Evolutionary conservation across 2,329 filamentous ascomycete genomes (phyloP).

Genomic region (Penicillium hesseltinei): DNA sequence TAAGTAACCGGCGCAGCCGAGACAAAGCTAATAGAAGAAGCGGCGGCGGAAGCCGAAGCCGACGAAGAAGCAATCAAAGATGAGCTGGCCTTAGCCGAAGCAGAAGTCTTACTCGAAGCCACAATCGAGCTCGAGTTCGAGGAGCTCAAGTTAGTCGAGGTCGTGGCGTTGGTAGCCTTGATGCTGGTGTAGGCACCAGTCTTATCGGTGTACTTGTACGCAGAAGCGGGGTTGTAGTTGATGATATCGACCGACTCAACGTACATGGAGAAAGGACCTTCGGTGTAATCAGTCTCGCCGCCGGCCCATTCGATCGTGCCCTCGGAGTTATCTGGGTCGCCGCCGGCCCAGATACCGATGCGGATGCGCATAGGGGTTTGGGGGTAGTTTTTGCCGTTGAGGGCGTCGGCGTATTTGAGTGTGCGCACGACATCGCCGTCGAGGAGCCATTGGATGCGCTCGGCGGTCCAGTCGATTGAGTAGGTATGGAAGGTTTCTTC

Average conservation of each 20-base stretch:
- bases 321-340: slow-evolving; percentile 43
- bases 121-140: slow-evolving; percentile 15
- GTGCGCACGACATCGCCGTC: slow-evolving; percentile 63
- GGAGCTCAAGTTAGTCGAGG: slow-evolving; percentile 18
- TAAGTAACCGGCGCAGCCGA: slow-evolving; percentile 6
- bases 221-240: slow-evolving; percentile 59
- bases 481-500: slow-evolving; percentile 48
- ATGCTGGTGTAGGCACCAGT: slow-evolving; percentile 65
- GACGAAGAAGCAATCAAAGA: slow-evolving; percentile 17
- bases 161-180: slow-evolving; percentile 34
- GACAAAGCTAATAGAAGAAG: slow-evolving; percentile 1
- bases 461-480: slow-evolving; percentile 64
- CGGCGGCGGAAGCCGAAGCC: neutral
- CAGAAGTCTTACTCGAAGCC: neutral
- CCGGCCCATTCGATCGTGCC: slow-evolving; percentile 68
- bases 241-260: slow-evolving; percentile 60
- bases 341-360: slow-evolving; percentile 69
- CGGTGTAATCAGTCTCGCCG: slow-evolving; percentile 63
- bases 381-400: slow-evolving; percentile 60
- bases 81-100: slow-evolving; percentile 8
- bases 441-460: slow-evolving; percentile 63
- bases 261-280: slow-evolving; percentile 70
- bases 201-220: slow-evolving; percentile 64
- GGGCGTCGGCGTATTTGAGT: slow-evolving; percentile 60
- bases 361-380: slow-evolving; percentile 73